A percentile compares a stretch with the other conserved stretches of the same genome.
Evolutionary conservation across 2,329 filamentous ascomycete species (phyloP).

Genomic region (Colletotrichum tamarilloi): DNA sequence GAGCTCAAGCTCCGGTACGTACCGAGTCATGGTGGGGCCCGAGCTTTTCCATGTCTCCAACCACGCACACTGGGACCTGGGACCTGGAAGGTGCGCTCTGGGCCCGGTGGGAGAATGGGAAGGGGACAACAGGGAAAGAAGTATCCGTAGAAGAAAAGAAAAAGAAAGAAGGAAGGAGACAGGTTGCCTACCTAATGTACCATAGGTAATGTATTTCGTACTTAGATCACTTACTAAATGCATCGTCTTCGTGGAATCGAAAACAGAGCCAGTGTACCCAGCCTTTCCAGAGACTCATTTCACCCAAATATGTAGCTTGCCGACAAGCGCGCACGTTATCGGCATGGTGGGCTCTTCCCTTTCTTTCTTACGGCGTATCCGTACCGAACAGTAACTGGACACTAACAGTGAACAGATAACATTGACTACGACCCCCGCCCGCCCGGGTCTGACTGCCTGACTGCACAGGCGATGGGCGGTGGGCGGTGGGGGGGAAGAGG

Average conservation of each 20-base stretch:
- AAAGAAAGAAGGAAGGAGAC: not conserved
- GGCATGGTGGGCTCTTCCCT: not conserved
- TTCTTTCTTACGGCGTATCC: not conserved
- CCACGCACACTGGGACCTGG: no score
- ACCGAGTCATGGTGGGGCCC: not conserved
- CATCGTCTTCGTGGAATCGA: not conserved
- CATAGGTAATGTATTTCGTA: no score
- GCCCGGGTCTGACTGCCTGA: not conserved
- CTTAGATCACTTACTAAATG: not conserved
- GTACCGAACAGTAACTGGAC: not conserved
- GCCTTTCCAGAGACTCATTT: constrained; percentile 6
- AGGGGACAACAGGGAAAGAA: not conserved
- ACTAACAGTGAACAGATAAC: not conserved
- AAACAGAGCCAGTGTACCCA: not conserved
- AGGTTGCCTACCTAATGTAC: no score
- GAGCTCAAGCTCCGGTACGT: not conserved
- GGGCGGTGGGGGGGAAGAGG: not conserved
- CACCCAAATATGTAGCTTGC: not conserved
- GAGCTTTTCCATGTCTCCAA: not conserved
- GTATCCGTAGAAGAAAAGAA: not conserved
- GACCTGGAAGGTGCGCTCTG: not conserved
- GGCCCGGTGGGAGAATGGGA: not conserved
- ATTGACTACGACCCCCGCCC: not conserved
- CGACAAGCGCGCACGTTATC: not conserved
- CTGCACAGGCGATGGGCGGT: not conserved